Base-by-base conservation (phyloP, 2,329 filamentous ascomycete species). In the Aureobasidium lini region DNA sequence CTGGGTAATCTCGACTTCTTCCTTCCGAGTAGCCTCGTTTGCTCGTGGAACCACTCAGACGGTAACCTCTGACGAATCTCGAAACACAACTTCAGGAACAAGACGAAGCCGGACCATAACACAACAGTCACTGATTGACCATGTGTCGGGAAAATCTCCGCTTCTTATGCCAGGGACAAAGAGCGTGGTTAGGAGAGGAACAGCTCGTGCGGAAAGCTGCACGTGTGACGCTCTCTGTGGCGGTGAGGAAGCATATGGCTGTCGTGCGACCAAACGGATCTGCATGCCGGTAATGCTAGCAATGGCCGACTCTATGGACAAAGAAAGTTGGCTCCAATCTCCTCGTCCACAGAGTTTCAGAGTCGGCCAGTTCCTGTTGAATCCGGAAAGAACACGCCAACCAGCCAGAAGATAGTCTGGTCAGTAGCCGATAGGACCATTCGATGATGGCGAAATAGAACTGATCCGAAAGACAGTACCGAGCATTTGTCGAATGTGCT, bases 171-270 rank as follows among this genome's bases (percentile, higher is more conserved):
- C 16, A 56, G 40, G 52, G 37, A 46, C 52, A 28, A 46, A 29
- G 40, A 31, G 16, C 36, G 40, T 18, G 40, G 16, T 44, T 36
- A 9, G 5, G 23, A 32, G 15, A 53, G 37, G 31, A 31, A 46
- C 40, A 57, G 54, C 54, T 57, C 54, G 43, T 48, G 54, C 54
- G 43, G 42, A 4, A 39, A 57, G 32, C 43, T 57, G 54, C 54
- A 57, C 42, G 34, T 43, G 31, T 44, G 50, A 54, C 37, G 13
- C 34, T 42, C 29, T 46, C 36, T 46, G 52, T 48, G 54, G 54
- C 54, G 43, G 54, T 57, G 54, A 57, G 36, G 23, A 57, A 48
- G 43, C 54, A 57, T 31, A 48, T 39, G 43, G 43, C 54, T 57
- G 54, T 48, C 15, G 54, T 48, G 54, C 43, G 36, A 57, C 54